Evolutionary conservation across 495 filamentous ascomycete genomes (phyloP).

Genomic region (Lasiosphaeria miniovina): DNA sequence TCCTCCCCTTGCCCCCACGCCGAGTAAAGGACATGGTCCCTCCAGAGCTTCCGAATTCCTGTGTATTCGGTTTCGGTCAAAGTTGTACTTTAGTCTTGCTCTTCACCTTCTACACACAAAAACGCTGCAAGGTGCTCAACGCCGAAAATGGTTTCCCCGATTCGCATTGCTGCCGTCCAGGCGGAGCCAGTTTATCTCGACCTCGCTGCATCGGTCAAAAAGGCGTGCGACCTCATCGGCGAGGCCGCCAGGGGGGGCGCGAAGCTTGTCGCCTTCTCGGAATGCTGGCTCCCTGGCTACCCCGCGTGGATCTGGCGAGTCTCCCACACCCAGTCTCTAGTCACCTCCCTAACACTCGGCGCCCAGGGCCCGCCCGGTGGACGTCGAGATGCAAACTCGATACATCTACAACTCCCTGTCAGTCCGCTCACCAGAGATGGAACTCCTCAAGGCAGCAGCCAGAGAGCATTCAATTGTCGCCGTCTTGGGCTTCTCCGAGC

Average conservation of each 20-base stretch:
- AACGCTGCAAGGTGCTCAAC: slow-evolving; percentile 1
- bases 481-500: slow-evolving; percentile 54
- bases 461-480: slow-evolving; percentile 46
- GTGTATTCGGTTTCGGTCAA: not conserved
- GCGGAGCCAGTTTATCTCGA: slow-evolving; percentile 56
- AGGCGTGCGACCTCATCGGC: slow-evolving; percentile 49
- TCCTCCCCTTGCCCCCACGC: not conserved
- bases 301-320: slow-evolving; percentile 57
- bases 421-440: slow-evolving; percentile 47
- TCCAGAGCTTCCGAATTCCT: not conserved
- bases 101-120: not conserved
- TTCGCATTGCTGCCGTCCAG: slow-evolving; percentile 47
- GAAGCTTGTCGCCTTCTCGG: slow-evolving; percentile 53
- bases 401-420: slow-evolving; percentile 41
- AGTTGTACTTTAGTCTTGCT: not conserved
- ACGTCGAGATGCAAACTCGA: slow-evolving; percentile 15
- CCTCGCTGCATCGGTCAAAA: slow-evolving; percentile 44
- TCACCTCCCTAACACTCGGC: not conserved
- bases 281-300: slow-evolving; percentile 57
- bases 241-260: slow-evolving; percentile 52
- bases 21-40: not conserved
- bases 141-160: slow-evolving; percentile 8
- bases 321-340: not conserved
- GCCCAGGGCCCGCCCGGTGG: slow-evolving; percentile 12
- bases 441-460: slow-evolving; percentile 40